A percentile compares a stretch with the other conserved stretches of the same genome.
Conservation (phyloP, 1,284 basidiomycete species). For the Vanrija sp. region DNA sequence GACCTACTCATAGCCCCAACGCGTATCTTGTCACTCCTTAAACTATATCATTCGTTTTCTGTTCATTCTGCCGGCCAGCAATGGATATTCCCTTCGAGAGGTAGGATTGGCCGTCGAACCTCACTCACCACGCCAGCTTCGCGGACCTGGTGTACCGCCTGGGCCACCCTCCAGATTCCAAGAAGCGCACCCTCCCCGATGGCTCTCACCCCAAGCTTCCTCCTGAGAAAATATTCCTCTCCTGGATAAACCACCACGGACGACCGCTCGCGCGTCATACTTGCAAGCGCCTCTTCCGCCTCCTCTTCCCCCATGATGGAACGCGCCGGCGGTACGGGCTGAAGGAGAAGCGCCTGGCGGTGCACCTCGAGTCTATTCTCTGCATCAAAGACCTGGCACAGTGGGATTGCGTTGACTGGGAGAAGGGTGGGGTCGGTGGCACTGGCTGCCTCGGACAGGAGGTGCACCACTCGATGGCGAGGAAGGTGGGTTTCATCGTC, state of each 20-base stretch:
- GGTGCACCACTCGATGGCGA: slow-evolving; percentile 52
- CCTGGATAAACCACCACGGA: slow-evolving; percentile 34
- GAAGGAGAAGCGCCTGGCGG: slow-evolving; percentile 64
- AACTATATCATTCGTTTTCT: background rate
- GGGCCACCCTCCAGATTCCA: slow-evolving; percentile 28
- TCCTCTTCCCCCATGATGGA: slow-evolving; percentile 80
- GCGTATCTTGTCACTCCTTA: background rate
- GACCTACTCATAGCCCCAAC: too few relatives aligned
- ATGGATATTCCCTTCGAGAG: slow-evolving; percentile 37
- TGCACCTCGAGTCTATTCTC: slow-evolving; percentile 56
- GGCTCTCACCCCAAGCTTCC: background rate
- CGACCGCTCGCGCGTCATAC: slow-evolving; percentile 24
- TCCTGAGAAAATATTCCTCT: slow-evolving; percentile 30
- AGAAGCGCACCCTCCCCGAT: background rate
- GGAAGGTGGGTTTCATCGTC: background rate
- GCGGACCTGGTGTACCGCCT: slow-evolving; percentile 33
- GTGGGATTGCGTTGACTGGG: slow-evolving; percentile 53
- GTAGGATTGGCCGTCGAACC: slow-evolving; percentile 1
- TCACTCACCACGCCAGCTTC: slow-evolving; percentile 20
- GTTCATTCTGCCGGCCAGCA: background rate
- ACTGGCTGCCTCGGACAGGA: slow-evolving; percentile 68
- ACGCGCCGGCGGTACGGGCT: slow-evolving; percentile 64
- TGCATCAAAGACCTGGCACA: slow-evolving; percentile 50
- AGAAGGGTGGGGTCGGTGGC: slow-evolving; percentile 35
- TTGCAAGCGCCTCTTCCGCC: slow-evolving; percentile 56